Percentiles rank a stretch among this genome's conserved stretches.
Conservation (phyloP, 2,329 filamentous ascomycete genomes). For the Parafenestella ontariensis region DNA sequence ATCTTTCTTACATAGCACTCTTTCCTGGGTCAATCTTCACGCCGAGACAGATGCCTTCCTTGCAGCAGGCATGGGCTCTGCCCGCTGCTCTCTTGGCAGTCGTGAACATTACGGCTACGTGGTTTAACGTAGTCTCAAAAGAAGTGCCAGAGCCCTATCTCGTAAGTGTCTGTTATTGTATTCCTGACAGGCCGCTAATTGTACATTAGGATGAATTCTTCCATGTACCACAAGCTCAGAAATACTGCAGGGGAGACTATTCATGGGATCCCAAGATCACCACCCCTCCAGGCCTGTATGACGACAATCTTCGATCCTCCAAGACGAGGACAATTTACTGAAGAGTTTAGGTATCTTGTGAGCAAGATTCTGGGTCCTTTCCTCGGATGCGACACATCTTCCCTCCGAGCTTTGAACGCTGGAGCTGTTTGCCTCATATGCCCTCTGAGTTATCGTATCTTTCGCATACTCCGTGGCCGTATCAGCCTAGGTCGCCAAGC, state of each 20-base stretch:
- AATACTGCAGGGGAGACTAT: conserved; percentile 74
- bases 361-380: conserved; percentile 48
- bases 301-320: conserved; percentile 15
- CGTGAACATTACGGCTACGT: conserved; percentile 29
- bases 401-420: conserved; percentile 50
- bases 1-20: conserved; percentile 1
- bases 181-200: conserved; percentile 2
- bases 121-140: conserved; percentile 52
- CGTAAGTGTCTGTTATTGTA: conserved; percentile 45
- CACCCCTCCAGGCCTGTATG: conserved; percentile 81
- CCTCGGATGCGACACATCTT: conserved; percentile 50
- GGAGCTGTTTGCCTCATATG: conserved; percentile 47
- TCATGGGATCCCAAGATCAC: conserved; percentile 98
- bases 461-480: conserved; percentile 20
- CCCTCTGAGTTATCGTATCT: conserved; percentile 35
- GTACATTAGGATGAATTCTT: conserved; percentile 77
- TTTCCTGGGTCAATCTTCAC: not conserved
- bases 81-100: conserved; percentile 28
- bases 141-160: conserved; percentile 66
- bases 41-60: conserved; percentile 24
- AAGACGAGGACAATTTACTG: conserved; percentile 34
- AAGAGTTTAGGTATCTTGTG: conserved; percentile 49
- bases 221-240: conserved; percentile 89
- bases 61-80: conserved; percentile 32
- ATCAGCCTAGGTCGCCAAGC: conserved; percentile 1